Evolutionary conservation across 2,329 filamentous ascomycete species (phyloP).

Genomic region (Pyrenochaeta sp.): DNA sequence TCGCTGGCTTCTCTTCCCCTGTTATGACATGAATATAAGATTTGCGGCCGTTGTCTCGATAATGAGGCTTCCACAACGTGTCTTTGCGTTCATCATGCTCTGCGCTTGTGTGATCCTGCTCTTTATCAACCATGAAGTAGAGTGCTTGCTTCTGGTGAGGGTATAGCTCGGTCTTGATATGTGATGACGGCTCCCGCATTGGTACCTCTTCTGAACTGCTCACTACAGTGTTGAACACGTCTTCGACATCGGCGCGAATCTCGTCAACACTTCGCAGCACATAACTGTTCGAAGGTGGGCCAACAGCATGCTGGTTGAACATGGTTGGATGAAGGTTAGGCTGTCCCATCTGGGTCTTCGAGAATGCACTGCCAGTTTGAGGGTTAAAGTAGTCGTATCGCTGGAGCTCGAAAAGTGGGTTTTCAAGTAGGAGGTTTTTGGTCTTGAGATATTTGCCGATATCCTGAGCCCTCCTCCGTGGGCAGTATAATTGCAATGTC

Average conservation of each 20-base stretch:
- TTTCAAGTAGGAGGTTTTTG: conserved; percentile 71
- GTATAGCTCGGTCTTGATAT: conserved; percentile 74
- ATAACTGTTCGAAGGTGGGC: conserved; percentile 19
- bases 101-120: conserved; percentile 70
- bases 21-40: conserved; percentile 88
- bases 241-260: conserved; percentile 82
- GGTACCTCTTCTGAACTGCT: conserved; percentile 76
- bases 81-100: conserved; percentile 70
- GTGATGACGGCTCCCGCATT: conserved; percentile 71
- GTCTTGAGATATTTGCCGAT: conserved; percentile 75
- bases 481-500: conserved; percentile 81
- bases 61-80: conserved; percentile 78
- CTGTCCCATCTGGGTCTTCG: conserved; percentile 21
- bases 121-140: conserved; percentile 83
- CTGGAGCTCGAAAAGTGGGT: conserved; percentile 70
- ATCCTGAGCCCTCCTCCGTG: conserved; percentile 68
- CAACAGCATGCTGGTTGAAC: conserved; percentile 11
- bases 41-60: conserved; percentile 64
- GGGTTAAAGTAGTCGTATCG: conserved; percentile 79
- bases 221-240: conserved; percentile 85
- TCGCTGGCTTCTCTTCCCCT: conserved; percentile 53
- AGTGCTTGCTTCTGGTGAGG: conserved; percentile 91
- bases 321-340: conserved; percentile 19
- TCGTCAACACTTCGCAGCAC: conserved; percentile 70
- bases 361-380: conserved; percentile 55